A percentile compares a stretch with the other conserved stretches of the same genome.
Evolutionary conservation across 768 basidiomycete genomes (phyloP).

Genomic region (Boletus barrowsii): DNA sequence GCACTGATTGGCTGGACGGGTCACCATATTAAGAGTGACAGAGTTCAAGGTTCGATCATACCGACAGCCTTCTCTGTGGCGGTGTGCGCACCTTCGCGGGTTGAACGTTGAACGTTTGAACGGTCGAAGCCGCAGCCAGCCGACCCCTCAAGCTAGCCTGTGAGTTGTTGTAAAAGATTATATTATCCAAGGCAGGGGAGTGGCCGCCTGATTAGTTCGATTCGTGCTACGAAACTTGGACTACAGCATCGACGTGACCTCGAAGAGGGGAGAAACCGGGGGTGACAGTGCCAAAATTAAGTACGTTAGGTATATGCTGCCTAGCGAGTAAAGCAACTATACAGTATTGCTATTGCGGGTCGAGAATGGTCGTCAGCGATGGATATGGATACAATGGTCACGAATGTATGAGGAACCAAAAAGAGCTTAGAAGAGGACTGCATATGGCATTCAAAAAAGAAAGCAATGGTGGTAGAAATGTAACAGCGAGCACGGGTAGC

Average conservation of each 20-base stretch:
- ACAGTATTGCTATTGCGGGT: constrained; percentile 23
- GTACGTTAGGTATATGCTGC: constrained; percentile 25
- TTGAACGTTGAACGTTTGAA: too few species aligned
- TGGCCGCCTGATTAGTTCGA: constrained; percentile 3
- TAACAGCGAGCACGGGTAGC: background rate
- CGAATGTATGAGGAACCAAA: constrained; percentile 5
- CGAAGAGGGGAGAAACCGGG: background rate
- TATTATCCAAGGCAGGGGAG: background rate
- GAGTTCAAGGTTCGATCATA: too few species aligned
- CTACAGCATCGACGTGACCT: constrained; percentile 6
- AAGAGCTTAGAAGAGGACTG: background rate
- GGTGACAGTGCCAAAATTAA: constrained; percentile 24
- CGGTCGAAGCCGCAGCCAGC: too few species aligned
- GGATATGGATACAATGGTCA: constrained; percentile 33
- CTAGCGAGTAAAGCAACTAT: constrained; percentile 24
- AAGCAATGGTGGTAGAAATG: background rate
- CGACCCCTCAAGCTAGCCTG: too few species aligned
- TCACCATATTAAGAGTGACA: too few species aligned
- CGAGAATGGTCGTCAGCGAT: constrained; percentile 15
- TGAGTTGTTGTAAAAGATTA: too few species aligned
- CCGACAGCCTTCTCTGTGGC: too few species aligned
- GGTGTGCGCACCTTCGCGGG: too few species aligned
- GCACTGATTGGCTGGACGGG: too few species aligned
- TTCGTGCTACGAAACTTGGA: constrained; percentile 6
- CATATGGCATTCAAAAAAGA: constrained; percentile 15